Evolutionary conservation across 2,329 filamentous ascomycete species (phyloP), one percentile per base, ranked within the genome.

Genomic region (Cordyceps cateniannulata): DNA sequence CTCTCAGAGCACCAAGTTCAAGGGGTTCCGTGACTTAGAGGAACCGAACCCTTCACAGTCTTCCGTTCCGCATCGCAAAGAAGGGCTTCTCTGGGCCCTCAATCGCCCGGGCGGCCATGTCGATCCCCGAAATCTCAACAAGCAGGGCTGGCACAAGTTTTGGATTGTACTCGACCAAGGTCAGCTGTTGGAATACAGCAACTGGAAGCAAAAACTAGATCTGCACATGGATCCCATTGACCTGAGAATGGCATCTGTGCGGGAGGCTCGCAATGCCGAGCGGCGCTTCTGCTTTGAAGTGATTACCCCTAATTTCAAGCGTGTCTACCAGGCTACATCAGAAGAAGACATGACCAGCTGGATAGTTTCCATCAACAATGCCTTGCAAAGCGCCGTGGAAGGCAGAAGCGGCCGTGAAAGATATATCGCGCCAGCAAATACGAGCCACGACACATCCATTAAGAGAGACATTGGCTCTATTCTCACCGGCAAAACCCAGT

Each of bases 141-240:
- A 98, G 72, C 92, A 96, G 74, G 93, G 91, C 55, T 99, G 95
- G 95, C 95, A 99, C 74, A 99, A 99, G 90, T 99, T 98, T 75
- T 99, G 95, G 95, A 96, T 99, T 65, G 95, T 99, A 2, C 81
- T 99, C 49, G 96, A 98, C 71, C 93, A 96, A 74, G 95, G 95
- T 25, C 96, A 95, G 72, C 81, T 99, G 18, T 97, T 93, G 1
- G 95, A 99, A 71, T 99, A 99, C 75, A 96, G 93, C 72, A 98
- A 99, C 73, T 99, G 95, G 95, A 99, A 99, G 75, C 91, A 99
- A 72, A 93, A 86, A 72, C 83, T 99, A 25, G 95, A 99, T 73
- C 79, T 98, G 27, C 96, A 99, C 72, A 98, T 96, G 86, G 95
- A 98, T 2, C 95, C 95, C 0, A 98, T 99, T 65, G 96, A 99